Percentiles rank a stretch among this genome's conserved stretches.
Evolutionary conservation across 2,329 filamentous ascomycete species (phyloP).

Genomic region (Fusarium begoniae): DNA sequence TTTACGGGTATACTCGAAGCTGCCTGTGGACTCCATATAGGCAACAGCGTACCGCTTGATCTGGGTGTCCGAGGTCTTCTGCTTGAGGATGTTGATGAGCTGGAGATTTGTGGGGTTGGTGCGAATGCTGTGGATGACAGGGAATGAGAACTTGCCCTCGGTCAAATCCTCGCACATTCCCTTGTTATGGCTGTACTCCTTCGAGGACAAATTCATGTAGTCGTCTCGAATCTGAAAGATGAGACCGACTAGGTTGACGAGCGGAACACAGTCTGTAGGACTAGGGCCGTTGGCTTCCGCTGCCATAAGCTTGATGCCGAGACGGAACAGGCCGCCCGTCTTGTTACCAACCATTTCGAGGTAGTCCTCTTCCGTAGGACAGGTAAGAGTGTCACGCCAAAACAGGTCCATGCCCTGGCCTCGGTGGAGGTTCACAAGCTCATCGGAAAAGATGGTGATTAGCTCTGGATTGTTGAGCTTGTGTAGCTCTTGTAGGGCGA

Average conservation of each 20-base stretch:
- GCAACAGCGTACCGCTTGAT: constrained; percentile 90
- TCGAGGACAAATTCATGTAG: constrained; percentile 84
- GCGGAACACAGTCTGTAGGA: constrained; percentile 76
- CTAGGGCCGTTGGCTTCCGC: constrained; percentile 65
- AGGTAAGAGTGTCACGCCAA: constrained; percentile 86
- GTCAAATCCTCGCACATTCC: constrained; percentile 95
- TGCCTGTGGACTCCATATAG: constrained; percentile 91
- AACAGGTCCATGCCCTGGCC: constrained; percentile 93
- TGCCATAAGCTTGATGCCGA: constrained; percentile 90
- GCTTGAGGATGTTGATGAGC: constrained; percentile 90
- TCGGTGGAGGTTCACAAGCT: constrained; percentile 84
- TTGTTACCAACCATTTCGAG: constrained; percentile 95
- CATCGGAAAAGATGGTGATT: constrained; percentile 79
- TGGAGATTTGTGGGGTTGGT: constrained; percentile 77
- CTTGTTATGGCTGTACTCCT: constrained; percentile 87
- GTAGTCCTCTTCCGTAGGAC: constrained; percentile 87
- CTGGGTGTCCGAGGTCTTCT: constrained; percentile 85
- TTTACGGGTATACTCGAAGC: constrained; percentile 83
- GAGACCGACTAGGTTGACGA: constrained; percentile 86
- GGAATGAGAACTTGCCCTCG: constrained; percentile 97
- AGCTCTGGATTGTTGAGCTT: constrained; percentile 73
- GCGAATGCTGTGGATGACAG: constrained; percentile 92
- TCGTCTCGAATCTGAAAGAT: constrained; percentile 94
- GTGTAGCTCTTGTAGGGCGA: constrained; percentile 77
- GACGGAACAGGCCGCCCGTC: constrained; percentile 84